phyloP scores from a whole-genome alignment of 257 asterid species.

The Eustoma russellianum region DNA sequence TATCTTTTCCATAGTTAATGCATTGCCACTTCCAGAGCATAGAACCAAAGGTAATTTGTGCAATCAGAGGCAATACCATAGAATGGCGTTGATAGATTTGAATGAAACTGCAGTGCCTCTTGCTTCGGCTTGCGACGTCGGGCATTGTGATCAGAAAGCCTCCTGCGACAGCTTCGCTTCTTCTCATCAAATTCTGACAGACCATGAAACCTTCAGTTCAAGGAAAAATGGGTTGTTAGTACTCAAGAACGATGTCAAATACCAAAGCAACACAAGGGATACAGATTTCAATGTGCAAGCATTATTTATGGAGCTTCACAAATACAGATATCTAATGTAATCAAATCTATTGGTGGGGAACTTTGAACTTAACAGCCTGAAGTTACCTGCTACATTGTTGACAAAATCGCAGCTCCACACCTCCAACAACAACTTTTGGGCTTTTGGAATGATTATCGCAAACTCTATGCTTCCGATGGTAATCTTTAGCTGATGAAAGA shows the following conservation, averaged over 20 bases:
- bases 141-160: constrained; percentile 79
- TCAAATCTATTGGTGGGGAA: no score
- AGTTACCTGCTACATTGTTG: constrained; percentile 89
- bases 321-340: neutral
- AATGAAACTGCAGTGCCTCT: constrained; percentile 40
- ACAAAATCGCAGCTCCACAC: constrained; percentile 63
- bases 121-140: constrained; percentile 66
- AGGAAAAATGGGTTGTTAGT: neutral
- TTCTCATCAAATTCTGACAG: constrained; percentile 69
- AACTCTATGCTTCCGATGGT: constrained; percentile 87
- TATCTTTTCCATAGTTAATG: no score
- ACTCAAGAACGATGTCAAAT: neutral
- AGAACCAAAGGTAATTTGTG: neutral
- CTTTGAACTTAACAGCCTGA: constrained; percentile 2
- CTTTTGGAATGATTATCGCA: constrained; percentile 74
- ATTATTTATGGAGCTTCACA: neutral
- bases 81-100: constrained; percentile 46
- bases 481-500: constrained; percentile 71
- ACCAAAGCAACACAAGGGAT: no score
- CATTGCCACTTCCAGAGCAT: neutral
- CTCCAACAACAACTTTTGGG: constrained; percentile 25
- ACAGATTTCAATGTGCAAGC: no score
- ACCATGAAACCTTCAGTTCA: constrained; percentile 16
- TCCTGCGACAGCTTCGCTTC: constrained; percentile 70
- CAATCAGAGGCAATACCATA: constrained; percentile 40